These are phyloP conservation scores for Sarocladium brachiariae DNA, from an alignment of 2,329 filamentous ascomycete species.

Conservation along the genomic window DNA sequence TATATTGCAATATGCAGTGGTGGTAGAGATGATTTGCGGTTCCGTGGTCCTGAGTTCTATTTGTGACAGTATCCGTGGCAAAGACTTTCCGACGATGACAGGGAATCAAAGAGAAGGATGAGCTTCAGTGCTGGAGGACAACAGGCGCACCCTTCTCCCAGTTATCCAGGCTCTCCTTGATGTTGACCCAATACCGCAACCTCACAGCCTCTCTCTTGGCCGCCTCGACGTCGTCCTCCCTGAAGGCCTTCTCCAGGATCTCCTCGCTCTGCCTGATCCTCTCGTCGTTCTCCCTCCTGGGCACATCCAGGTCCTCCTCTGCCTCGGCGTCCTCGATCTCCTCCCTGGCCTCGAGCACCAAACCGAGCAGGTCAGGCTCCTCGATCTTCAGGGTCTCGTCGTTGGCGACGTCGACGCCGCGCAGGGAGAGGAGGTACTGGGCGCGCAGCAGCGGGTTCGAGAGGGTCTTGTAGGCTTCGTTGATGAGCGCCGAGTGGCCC, in stretches of 20 bases:
- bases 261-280: constrained; percentile 59
- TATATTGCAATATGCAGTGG: too few relatives aligned
- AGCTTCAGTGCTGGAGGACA: constrained; percentile 42
- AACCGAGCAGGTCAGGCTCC: constrained; percentile 62
- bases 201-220: constrained; percentile 69
- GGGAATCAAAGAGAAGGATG: background rate
- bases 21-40: too few relatives aligned
- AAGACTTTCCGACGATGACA: too few relatives aligned
- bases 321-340: constrained; percentile 61
- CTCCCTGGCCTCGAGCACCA: constrained; percentile 75
- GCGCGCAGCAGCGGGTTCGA: constrained; percentile 70
- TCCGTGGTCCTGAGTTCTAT: background rate
- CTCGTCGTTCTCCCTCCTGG: constrained; percentile 60
- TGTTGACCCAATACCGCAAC: constrained; percentile 86
- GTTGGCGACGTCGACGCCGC: constrained; percentile 69
- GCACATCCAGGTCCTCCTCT: constrained; percentile 55
- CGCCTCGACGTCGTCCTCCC: constrained; percentile 52
- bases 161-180: constrained; percentile 69
- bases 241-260: constrained; percentile 58
- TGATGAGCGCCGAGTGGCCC: constrained; percentile 74
- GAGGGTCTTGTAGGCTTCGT: constrained; percentile 86
- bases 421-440: constrained; percentile 75
- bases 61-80: background rate
- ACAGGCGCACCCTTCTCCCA: constrained; percentile 74
- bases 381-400: constrained; percentile 70